Base-by-base conservation (phyloP, 1,139 yeast genomes). In the Meyerozyma guilliermondii region DNA sequence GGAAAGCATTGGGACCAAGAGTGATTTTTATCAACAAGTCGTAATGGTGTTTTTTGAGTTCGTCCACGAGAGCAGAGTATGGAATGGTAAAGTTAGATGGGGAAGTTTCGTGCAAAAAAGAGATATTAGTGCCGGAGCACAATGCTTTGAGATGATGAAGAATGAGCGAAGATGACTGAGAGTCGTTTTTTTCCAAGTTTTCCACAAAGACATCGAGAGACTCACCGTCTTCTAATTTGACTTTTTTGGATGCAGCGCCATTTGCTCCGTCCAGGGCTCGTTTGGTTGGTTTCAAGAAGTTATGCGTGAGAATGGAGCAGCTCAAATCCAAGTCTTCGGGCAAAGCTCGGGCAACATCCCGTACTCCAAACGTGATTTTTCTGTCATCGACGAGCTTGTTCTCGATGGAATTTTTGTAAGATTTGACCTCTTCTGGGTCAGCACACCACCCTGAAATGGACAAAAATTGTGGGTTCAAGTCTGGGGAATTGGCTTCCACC, bases 21-120 rank as follows among this genome's bases (percentile, higher is more conserved):
- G 85, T 76, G 5, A 80, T 63, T 36, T 80, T 74, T 39, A 87
- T 67, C 26, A 85, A 60, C 23, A 77, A 69, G 47, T 87, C 94
- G 56, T 78, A 83, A 16, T 79, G 78, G 41, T 69, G 66, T 36
- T 76, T 75, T 52, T 80, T 78, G 31, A 87, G 59, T 6, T 61
- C 52, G 13, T 72, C 67, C 33, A 66, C 61, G 20, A 83, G 54
- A 35, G 73, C 60, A 7, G 63, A 57, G 52, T 65, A 71, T 20
- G 77, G 76, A 8, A 73, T 60, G 11, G 72, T 62, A 49, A 59
- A 72, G 1, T 60, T 55, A 3, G 77, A 77, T 1, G 76, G 76
- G 6, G 68, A 60, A 18, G 63, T 54, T 48, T 71, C 76, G 16
- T 56, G 49, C 35, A 59, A 46, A 35, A 60, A 33, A 9, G 24